Percentiles rank a stretch among this genome's conserved stretches.
Evolutionary conservation across 345 rosid genomes (phyloP).

Genomic region (Noccaea caerulescens): DNA sequence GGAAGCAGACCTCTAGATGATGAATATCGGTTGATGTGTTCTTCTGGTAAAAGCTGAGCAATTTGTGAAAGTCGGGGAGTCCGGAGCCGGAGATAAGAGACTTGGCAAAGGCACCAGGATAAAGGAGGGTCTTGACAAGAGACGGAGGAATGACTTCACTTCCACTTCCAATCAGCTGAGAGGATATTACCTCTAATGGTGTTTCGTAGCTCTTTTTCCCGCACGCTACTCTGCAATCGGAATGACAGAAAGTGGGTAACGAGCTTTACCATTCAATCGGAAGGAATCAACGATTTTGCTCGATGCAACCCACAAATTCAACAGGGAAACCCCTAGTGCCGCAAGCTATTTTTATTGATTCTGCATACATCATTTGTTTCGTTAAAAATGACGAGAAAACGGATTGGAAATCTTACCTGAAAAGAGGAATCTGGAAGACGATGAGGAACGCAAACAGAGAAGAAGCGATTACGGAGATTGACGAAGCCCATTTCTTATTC

Average conservation of each 20-base stretch:
- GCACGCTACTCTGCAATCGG: constrained; percentile 63
- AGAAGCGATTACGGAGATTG: constrained; percentile 58
- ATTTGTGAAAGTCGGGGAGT: constrained; percentile 49
- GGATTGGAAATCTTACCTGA: constrained; percentile 56
- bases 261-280: neutral
- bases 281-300: neutral
- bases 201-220: constrained; percentile 66
- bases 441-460: constrained; percentile 53
- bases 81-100: constrained; percentile 41
- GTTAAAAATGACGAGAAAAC: neutral
- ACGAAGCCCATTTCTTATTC: constrained; percentile 62
- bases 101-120: constrained; percentile 70
- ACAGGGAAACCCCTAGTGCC: constrained; percentile 24
- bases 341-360: neutral
- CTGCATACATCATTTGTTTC: neutral
- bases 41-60: constrained; percentile 46
- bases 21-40: constrained; percentile 48
- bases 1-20: constrained; percentile 63
- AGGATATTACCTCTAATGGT: constrained; percentile 68
- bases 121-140: constrained; percentile 64
- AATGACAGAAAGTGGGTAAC: neutral
- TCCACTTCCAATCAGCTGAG: constrained; percentile 51
- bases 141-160: constrained; percentile 56
- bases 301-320: neutral
- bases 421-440: constrained; percentile 80